phyloP scores from a whole-genome alignment of 768 basidiomycete species.

The Pleurotus salmoneostramineus region DNA sequence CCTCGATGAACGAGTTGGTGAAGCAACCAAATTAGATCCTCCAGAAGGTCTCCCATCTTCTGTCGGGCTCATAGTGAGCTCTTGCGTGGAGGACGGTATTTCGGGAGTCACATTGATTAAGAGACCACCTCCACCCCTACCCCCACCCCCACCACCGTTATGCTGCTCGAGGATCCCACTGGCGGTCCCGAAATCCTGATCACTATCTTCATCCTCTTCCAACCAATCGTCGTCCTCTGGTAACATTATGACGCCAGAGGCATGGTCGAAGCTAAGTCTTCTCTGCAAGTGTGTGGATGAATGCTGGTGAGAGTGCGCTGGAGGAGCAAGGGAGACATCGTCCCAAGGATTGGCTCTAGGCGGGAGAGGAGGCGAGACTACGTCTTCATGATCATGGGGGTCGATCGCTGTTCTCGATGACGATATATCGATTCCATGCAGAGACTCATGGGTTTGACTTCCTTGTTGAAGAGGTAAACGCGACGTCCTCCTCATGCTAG shows the following conservation, averaged over 20 bases:
- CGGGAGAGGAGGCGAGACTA: not conserved
- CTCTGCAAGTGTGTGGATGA: constrained; percentile 38
- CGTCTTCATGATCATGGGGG: not conserved
- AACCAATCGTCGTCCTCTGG: constrained; percentile 74
- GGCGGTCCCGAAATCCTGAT: constrained; percentile 39
- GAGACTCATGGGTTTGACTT: constrained; percentile 14
- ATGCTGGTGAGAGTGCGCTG: constrained; percentile 11
- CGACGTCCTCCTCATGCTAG: constrained; percentile 41
- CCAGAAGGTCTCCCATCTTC: not conserved
- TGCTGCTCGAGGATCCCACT: constrained; percentile 18
- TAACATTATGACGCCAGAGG: constrained; percentile 84
- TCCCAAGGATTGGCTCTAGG: constrained; percentile 54
- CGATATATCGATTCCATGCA: constrained; percentile 12
- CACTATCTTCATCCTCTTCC: constrained; percentile 43
- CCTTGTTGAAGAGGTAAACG: constrained; percentile 8
- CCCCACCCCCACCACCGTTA: not conserved
- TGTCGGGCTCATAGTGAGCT: not conserved
- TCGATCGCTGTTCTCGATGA: not conserved
- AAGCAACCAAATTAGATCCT: constrained; percentile 17
- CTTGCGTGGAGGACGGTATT: not conserved
- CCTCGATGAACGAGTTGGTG: constrained; percentile 46
- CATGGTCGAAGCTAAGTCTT: constrained; percentile 80
- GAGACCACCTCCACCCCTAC: not conserved
- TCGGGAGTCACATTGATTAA: not conserved
- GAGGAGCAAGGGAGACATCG: constrained; percentile 36